A percentile compares a stretch with the other conserved stretches of the same genome.
phyloP scores from a whole-genome alignment of 164 flowering plant species.

The Vitis rupestris region DNA sequence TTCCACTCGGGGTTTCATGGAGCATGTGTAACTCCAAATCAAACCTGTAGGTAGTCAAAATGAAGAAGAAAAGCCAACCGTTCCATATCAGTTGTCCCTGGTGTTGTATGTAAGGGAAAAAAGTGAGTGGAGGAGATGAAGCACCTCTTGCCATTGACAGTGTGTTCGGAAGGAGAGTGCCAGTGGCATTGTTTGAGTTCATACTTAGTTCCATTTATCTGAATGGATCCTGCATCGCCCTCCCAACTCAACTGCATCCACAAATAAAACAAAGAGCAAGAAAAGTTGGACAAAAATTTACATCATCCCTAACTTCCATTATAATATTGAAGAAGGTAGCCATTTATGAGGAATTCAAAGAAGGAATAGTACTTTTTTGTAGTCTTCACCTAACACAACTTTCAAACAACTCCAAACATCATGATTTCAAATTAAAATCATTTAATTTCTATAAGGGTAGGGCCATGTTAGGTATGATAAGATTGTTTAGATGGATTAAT shows the following conservation, averaged over 20 bases:
- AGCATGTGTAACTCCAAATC: conserved; percentile 62
- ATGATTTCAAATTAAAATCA: too few species aligned
- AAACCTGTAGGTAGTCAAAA: conserved; percentile 19
- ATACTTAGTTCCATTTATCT: conserved; percentile 36
- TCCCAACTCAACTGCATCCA: conserved; percentile 40
- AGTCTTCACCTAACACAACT: too few species aligned
- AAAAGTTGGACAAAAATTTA: background rate
- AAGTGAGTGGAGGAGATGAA: background rate
- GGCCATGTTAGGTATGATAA: too few species aligned
- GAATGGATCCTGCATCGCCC: conserved; percentile 34
- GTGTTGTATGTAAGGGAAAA: background rate
- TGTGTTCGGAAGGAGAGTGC: conserved; percentile 69
- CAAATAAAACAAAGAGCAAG: background rate
- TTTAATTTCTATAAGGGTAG: too few species aligned
- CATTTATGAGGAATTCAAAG: background rate
- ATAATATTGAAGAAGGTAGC: too few species aligned
- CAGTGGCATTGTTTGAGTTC: conserved; percentile 43
- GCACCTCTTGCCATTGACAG: conserved; percentile 43
- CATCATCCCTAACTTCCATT: too few species aligned
- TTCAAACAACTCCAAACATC: too few species aligned
- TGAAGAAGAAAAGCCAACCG: background rate
- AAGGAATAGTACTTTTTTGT: background rate
- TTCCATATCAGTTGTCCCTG: background rate
- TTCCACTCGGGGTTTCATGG: conserved; percentile 35
- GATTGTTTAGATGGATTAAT: too few species aligned